phyloP scores from a whole-genome alignment of 768 basidiomycete species.

The Chalciporus chontae region DNA sequence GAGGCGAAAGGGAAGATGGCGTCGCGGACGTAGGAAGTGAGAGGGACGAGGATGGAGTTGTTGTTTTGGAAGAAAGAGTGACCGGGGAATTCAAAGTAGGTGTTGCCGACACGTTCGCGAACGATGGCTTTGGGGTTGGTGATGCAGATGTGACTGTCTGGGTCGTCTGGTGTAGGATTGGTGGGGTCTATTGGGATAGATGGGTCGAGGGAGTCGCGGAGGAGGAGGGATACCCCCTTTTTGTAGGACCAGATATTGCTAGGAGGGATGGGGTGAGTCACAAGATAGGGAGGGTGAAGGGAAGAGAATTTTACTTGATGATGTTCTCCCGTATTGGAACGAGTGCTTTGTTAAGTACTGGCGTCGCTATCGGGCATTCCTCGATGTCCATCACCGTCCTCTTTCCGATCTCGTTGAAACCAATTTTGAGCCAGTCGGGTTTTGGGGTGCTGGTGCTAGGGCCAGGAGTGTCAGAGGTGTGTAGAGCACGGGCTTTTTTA shows the following conservation, averaged over 20 bases:
- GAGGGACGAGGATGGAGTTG: slow-evolving; percentile 81
- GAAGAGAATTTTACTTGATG: slow-evolving; percentile 47
- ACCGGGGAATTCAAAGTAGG: slow-evolving; percentile 79
- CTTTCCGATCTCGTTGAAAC: slow-evolving; percentile 80
- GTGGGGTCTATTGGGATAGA: slow-evolving; percentile 22
- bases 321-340: slow-evolving; percentile 60
- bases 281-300: background rate
- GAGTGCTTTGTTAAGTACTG: slow-evolving; percentile 69
- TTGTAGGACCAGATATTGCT: slow-evolving; percentile 72
- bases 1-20: slow-evolving; percentile 53
- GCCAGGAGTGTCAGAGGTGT: background rate
- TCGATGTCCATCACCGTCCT: slow-evolving; percentile 87
- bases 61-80: slow-evolving; percentile 99
- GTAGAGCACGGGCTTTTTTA: slow-evolving; percentile 31
- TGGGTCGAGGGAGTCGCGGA: slow-evolving; percentile 74
- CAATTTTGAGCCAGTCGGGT: slow-evolving; percentile 78
- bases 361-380: slow-evolving; percentile 92
- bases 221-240: slow-evolving; percentile 83
- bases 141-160: slow-evolving; percentile 70
- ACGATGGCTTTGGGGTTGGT: slow-evolving; percentile 78
- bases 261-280: slow-evolving; percentile 36
- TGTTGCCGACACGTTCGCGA: slow-evolving; percentile 79
- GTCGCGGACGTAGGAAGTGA: slow-evolving; percentile 79
- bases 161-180: slow-evolving; percentile 31
- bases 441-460: slow-evolving; percentile 18